Base-by-base conservation (phyloP, 2,329 filamentous ascomycete species). In the Fusarium praegraminearum region DNA sequence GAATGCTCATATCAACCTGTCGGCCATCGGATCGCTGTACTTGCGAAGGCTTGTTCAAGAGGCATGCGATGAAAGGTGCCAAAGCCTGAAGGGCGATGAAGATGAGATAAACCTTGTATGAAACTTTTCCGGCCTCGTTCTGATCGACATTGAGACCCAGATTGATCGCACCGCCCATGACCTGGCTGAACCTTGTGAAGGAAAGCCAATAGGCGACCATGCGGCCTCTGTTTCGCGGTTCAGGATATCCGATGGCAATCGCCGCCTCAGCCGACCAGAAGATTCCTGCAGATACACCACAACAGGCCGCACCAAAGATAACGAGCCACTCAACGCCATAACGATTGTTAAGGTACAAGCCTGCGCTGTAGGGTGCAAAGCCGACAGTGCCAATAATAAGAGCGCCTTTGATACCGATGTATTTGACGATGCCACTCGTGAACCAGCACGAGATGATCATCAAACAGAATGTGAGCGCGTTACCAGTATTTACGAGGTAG, bases 81-180 rank as follows among this genome's bases (percentile, higher is more conserved):
- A 84, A 61, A 1, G 86, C 86, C 71, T 92, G 90, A 0, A 93
- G 77, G 0, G 86, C 88, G 57, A 92, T 91, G 72, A 93, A 92
- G 10, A 90, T 79, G 11, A 90, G 78, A 70, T 88, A 92, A 0
- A 91, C 89, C 0, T 84, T 84, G 65, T 90, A 91, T 0, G 87
- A 89, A 0, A 92, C 88, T 45, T 87, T 85, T 1, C 89, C 90
- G 1, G 85, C 85, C 35, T 84, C 75, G 57, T 83, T 82, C 0
- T 83, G 80, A 50, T 87, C 73, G 0, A 82, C 82, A 69, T 92
- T 91, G 10, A 92, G 78, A 0, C 88, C 88, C 1, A 92, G 77
- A 49, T 90, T 91, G 70, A 92, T 88, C 1, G 89, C 88, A 8
- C 90, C 90, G 2, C 90, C 90, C 0, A 92, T 76, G 13, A 75